Conservation (phyloP, 257 asterid species). For the Nyctanthes arbortristis region DNA sequence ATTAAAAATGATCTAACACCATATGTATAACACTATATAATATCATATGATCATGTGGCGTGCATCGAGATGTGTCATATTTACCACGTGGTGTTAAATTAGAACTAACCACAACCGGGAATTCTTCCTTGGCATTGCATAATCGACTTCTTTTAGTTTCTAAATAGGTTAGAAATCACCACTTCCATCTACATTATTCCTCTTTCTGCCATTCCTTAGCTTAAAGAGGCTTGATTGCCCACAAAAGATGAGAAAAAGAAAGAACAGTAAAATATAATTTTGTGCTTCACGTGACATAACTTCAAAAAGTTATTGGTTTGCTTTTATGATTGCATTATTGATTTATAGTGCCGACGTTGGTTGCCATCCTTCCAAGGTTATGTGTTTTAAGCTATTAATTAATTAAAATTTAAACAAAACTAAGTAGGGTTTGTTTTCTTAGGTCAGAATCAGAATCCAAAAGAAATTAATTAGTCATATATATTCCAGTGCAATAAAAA, state of each 20-base stretch:
- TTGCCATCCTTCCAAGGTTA: neutral
- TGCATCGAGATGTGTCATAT: no score
- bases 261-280: neutral
- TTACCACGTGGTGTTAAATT: no score
- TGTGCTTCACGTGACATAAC: neutral
- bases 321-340: no score
- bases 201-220: conserved; percentile 33
- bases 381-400: no score
- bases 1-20: no score
- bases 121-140: no score
- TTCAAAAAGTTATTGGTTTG: no score
- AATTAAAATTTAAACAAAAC: conserved; percentile 12
- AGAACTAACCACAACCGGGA: no score
- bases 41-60: no score
- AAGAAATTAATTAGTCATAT: neutral
- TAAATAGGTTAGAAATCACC: conserved; percentile 41
- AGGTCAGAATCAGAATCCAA: conserved; percentile 19
- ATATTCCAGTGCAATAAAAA: no score
- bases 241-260: neutral
- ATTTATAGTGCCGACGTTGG: no score
- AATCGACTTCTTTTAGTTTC: conserved; percentile 31
- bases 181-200: conserved; percentile 37
- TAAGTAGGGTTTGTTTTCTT: conserved; percentile 28
- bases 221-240: conserved; percentile 31
- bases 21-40: no score